Evolutionary conservation across 2,329 filamentous ascomycete species (phyloP).

Genomic region (Akanthomyces muscarius): DNA sequence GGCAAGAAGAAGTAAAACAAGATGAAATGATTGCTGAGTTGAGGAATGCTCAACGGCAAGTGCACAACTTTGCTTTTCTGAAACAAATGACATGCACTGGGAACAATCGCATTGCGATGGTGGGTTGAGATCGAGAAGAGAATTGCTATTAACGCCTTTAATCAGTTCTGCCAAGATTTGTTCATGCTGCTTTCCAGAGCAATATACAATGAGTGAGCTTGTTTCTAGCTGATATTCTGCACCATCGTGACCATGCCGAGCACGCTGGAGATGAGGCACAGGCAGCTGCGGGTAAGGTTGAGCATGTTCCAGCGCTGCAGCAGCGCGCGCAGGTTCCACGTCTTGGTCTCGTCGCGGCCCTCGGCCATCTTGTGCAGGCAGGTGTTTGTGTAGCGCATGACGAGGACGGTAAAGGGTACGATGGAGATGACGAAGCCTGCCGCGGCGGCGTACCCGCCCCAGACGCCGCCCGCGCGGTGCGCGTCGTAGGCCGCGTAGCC

Average conservation of each 20-base stretch:
- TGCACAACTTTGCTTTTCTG: not conserved
- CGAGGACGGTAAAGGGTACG: conserved; percentile 36
- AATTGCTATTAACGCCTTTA: conserved; percentile 4
- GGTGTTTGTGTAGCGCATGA: conserved; percentile 36
- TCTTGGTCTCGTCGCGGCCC: conserved; percentile 18
- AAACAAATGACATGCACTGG: not conserved
- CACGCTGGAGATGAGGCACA: conserved; percentile 30
- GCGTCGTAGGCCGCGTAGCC: conserved; percentile 35
- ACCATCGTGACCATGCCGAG: conserved; percentile 18
- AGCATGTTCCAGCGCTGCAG: conserved; percentile 25
- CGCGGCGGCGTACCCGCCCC: conserved; percentile 33
- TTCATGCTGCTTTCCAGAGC: not conserved
- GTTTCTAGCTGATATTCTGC: conserved; percentile 6
- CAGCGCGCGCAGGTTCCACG: conserved; percentile 19
- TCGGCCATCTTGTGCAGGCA: conserved; percentile 27
- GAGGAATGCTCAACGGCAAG: too few species aligned
- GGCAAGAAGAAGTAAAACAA: not conserved
- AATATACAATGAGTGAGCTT: not conserved
- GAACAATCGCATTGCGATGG: not conserved
- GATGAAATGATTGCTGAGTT: not conserved
- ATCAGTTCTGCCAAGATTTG: not conserved
- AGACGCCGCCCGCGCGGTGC: conserved; percentile 25
- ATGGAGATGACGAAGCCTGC: conserved; percentile 34
- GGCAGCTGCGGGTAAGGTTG: conserved; percentile 30
- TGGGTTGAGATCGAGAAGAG: not conserved